Evolutionary conservation across 495 filamentous ascomycete species (phyloP), one percentile per base, ranked within the genome.

Genomic region (Extremus antarcticus): DNA sequence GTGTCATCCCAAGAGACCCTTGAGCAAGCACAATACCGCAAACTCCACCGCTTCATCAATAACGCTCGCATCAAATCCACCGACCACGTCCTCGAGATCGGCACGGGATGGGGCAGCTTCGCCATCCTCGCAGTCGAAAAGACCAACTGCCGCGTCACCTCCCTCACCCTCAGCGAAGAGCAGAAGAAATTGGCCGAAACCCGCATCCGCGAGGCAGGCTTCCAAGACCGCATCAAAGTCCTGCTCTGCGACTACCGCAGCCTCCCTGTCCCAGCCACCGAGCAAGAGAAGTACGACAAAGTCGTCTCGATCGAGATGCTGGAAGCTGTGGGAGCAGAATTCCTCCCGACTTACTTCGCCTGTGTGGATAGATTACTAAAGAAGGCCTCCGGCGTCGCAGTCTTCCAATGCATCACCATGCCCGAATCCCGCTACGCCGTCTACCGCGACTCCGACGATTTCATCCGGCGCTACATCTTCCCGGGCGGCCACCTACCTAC

Each of bases 331-430:
- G 84, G 85, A 9, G 63, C 70, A 43, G 77, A 84, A 59, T 86
- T 76, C 57, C 61, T 88, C 22, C 71, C 76, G 16, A 79, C 70
- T 2, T 88, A 71, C 58, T 71, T 71, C 51, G 47, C 48, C 21
- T 60, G 74, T 56, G 70, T 87, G 10, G 70, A 84, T 57, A 64
- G 65, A 50, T 60, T 86, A 47, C 62, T 87, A 43, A 86, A 87
- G 66, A 68, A 63, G 16, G 74, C 81, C 0, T 77, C 78, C 2
- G 84, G 84, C 0, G 78, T 87, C 39, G 78, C 80, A 8, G 76
- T 83, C 25, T 84, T 88, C 61, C 85, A 88, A 65, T 85, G 84
- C 54, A 88, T 87, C 55, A 86, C 84, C 13, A 86, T 87, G 74
- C 84, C 84, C 1, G 81, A 87, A 61, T 55, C 73, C 38, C 54